Percentiles rank a stretch among this genome's conserved stretches.
Conservation (phyloP, 148 eudicot species). For the Chenopodium suecicum region DNA sequence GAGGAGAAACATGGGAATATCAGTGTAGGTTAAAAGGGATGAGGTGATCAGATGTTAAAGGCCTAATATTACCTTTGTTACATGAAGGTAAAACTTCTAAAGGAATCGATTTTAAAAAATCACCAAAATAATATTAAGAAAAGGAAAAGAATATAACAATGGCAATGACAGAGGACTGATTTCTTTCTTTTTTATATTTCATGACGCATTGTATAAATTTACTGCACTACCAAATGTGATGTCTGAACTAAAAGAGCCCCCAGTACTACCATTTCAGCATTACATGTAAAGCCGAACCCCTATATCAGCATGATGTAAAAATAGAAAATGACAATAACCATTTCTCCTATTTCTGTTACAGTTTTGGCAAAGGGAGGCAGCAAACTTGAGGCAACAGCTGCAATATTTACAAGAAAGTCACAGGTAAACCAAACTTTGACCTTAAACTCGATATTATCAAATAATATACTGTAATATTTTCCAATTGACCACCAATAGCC, state of each 20-base stretch:
- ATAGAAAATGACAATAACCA: neutral
- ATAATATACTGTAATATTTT: too few species aligned
- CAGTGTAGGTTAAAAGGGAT: neutral
- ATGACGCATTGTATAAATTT: neutral
- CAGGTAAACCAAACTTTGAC: conserved; percentile 39
- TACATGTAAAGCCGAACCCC: neutral
- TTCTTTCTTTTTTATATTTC: neutral
- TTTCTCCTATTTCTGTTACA: conserved; percentile 21
- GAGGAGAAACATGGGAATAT: neutral
- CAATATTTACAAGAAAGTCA: conserved; percentile 64
- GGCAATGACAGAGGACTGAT: neutral
- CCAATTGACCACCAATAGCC: too few species aligned
- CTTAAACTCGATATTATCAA: neutral
- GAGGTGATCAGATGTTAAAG: neutral
- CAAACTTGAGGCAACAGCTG: conserved; percentile 67
- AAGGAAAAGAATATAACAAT: neutral
- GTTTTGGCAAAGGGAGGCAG: conserved; percentile 82
- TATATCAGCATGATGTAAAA: neutral
- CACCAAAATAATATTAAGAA: too few species aligned
- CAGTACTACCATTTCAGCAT: neutral
- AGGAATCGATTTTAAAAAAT: neutral
- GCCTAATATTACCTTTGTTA: neutral
- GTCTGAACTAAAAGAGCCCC: neutral
- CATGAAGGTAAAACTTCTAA: neutral
- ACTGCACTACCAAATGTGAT: neutral